Conservation (phyloP, 768 basidiomycete genomes). For the Tylopilus sp. region DNA sequence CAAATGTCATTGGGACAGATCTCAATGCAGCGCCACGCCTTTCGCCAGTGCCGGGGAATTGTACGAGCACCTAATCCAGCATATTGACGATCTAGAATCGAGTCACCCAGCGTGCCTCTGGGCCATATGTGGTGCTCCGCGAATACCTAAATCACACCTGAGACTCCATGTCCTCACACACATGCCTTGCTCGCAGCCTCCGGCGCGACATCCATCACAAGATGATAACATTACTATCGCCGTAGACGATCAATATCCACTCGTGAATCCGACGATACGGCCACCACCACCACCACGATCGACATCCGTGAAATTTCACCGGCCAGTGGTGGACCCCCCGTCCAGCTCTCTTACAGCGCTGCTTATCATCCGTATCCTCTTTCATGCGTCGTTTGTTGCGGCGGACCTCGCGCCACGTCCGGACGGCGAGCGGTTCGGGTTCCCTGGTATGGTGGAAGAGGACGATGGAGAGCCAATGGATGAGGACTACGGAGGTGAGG, state of each 20-base stretch:
- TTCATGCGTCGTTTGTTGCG: slow-evolving; percentile 73
- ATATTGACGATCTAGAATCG: slow-evolving; percentile 45
- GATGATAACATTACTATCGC: slow-evolving; percentile 73
- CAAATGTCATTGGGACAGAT: slow-evolving; percentile 75
- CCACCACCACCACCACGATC: slow-evolving; percentile 69
- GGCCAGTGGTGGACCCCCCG: slow-evolving; percentile 61
- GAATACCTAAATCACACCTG: slow-evolving; percentile 47
- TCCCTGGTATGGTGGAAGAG: slow-evolving; percentile 79
- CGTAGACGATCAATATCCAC: slow-evolving; percentile 52
- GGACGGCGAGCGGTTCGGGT: slow-evolving; percentile 86
- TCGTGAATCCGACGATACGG: slow-evolving; percentile 60
- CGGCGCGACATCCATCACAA: slow-evolving; percentile 62
- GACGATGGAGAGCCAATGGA: slow-evolving; percentile 59
- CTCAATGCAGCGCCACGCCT: slow-evolving; percentile 46
- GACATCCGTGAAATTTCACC: slow-evolving; percentile 54
- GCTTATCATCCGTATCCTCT: slow-evolving; percentile 79
- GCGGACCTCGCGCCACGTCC: slow-evolving; percentile 60
- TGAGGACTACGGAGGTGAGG: slow-evolving; percentile 40
- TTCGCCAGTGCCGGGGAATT: slow-evolving; percentile 58
- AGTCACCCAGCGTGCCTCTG: slow-evolving; percentile 61
- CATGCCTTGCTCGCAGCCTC: slow-evolving; percentile 56
- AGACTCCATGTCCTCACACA: slow-evolving; percentile 76
- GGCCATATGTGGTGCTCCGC: slow-evolving; percentile 57
- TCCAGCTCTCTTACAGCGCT: slow-evolving; percentile 76
- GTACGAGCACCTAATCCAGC: slow-evolving; percentile 68